Base-by-base conservation (phyloP, 345 rosid genomes). In the Cochlearia excelsa region DNA sequence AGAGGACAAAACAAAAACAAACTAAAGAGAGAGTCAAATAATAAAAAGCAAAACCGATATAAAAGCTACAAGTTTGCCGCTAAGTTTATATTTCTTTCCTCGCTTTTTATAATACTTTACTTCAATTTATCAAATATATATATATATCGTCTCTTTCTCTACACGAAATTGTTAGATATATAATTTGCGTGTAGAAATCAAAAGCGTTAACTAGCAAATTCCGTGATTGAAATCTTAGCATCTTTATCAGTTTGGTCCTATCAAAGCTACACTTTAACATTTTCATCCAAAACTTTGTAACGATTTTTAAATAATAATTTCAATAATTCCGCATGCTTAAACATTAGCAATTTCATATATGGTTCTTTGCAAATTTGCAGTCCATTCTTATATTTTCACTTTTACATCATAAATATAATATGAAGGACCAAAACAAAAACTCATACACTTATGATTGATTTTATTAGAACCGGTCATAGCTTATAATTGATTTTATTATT, bases 191-290 rank as follows among this genome's bases (percentile, higher is more conserved):
- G 53, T 47, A 69, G 57, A 56, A 61, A 49, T 42, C 40, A 38
- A 62, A 69, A 69, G 63, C 46, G 46, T 55, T 54, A 48, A 56
- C 9, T 40, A 49, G 57, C 26, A 42, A 56, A 34, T 69, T 62
- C 64, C 54, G 57, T 62, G 37, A 51, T 43, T 55, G 41, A 54
- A 46, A 59, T 53, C 10, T 46, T 59, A 37, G 39, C 37, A 7
- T 59, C 44, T 43, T 44, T 46, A 37, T 46, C 7, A 30, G 55
- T 23, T 55, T 55, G 63, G 63, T 50, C 58, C 62, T 37, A 54
- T 54, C 10, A 4, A 54, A 48, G 40, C 45, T 61, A 16, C 57
- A 34, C 68, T 48, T 47, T 55, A 41, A 39, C 26, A 53, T 26
- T 8, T 45, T 9, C 29, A 46, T 68, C 30, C 28, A 30, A 52